Base-by-base conservation (phyloP, 2,329 filamentous ascomycete genomes). In the Colletotrichum gloeosporioides region DNA sequence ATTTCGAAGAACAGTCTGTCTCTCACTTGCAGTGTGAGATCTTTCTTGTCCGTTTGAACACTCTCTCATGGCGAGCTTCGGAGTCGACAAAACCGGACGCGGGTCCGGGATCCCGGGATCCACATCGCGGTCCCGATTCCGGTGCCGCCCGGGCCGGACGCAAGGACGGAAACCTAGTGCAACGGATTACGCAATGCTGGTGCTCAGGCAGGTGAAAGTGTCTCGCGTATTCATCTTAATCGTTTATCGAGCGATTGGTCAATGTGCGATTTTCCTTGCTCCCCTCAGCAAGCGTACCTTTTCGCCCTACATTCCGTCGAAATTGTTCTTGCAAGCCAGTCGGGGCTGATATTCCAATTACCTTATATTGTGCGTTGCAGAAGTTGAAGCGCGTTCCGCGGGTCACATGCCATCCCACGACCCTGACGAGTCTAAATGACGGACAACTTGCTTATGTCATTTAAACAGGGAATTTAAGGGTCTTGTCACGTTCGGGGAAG, bases 401-500 rank as follows among this genome's bases (percentile, higher is more conserved):
- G 18, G 55, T 67, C 63, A 69, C 73, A 73, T 69, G 69, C 34
- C 59, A 49, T 36, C 44, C 62, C 36, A 18, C n/a, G 5, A 44
- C n/a, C n/a, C 15, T 44, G 36, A 39, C 12, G 22, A 31, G 36
- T 73, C 36, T 36, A 44, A 39, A 22, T 55, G 34, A 44, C 10
- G 22, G 63, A 25, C n/a, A 36, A 61, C n/a, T 29, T 62, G 62
- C 69, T 73, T 62, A 53, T 69, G 49, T 73, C 64, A 73, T 64
- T 29, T 12, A 18, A 32, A n/a, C 39, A 32, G 27, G 57, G 69
- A 69, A 69, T 39, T 44, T 29, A 65, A 31, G 73, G 70, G 49
- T 73, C 70, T 76, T 53, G 25, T 22, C 57, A 65, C 39, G 57
- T 65, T 69, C 39, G 55, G 57, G 68, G 69, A 61, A 69, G 39